Conservation (phyloP, 371 early-diverging fungal species). For the Mortierella sp. region DNA sequence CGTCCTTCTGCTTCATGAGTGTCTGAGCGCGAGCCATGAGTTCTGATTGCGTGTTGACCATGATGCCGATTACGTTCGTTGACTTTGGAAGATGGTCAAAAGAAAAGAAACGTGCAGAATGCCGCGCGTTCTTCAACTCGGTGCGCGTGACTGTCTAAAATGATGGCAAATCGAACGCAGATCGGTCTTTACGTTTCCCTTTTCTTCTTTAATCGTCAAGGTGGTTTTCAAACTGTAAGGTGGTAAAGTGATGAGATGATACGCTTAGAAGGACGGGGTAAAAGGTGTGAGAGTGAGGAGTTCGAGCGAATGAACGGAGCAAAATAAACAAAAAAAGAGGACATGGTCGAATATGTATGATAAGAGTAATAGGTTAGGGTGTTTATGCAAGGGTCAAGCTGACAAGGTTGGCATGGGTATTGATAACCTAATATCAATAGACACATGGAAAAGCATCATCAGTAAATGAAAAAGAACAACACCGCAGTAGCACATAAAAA, state of each 20-base stretch:
- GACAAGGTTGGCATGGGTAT: slow-evolving; percentile 70
- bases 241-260: neutral
- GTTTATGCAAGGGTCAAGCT: slow-evolving; percentile 61
- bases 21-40: slow-evolving; percentile 65
- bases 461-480: neutral
- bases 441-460: neutral
- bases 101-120: neutral
- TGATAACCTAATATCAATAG: slow-evolving; percentile 59
- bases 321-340: neutral
- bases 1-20: slow-evolving; percentile 70
- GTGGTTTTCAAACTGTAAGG: too few relatives aligned
- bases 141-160: too few relatives aligned
- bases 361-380: neutral
- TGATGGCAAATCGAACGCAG: too few relatives aligned
- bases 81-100: too few relatives aligned
- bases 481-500: too few relatives aligned
- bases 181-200: too few relatives aligned
- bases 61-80: neutral
- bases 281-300: slow-evolving; percentile 30
- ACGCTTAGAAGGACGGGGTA: too few relatives aligned
- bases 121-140: neutral
- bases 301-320: slow-evolving; percentile 23
- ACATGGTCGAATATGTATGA: too few relatives aligned
- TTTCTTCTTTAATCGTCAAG: too few relatives aligned
- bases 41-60: slow-evolving; percentile 40